A percentile compares a stretch with the other conserved stretches of the same genome.
Evolutionary conservation across 805 yeast genomes (phyloP).

Genomic region (Schizosaccharomyces osmophilus): DNA sequence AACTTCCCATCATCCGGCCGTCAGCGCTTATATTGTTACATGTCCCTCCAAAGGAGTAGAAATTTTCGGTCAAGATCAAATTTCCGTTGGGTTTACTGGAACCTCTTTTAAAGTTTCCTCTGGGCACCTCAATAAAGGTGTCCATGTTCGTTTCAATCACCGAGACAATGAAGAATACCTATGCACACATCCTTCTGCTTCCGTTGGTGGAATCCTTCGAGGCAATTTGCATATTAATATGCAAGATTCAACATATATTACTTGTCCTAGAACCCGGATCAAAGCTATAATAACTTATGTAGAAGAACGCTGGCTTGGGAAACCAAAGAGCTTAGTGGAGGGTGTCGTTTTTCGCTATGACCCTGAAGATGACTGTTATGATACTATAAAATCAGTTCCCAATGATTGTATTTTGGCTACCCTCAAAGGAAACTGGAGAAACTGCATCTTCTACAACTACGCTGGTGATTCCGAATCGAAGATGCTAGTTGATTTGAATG

Average conservation of each 20-base stretch:
- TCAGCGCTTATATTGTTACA: neutral
- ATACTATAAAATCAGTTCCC: neutral
- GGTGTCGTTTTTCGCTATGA: conserved; percentile 1
- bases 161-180: conserved; percentile 1
- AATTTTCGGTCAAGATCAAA: conserved; percentile 1
- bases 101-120: neutral
- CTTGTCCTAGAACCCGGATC: conserved; percentile 1
- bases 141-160: neutral
- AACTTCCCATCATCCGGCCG: conserved; percentile 1
- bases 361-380: neutral
- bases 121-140: neutral
- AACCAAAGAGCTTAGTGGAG: neutral
- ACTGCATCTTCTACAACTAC: neutral
- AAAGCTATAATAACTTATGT: neutral
- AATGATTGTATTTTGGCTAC: neutral
- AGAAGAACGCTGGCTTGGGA: conserved; percentile 3
- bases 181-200: conserved; percentile 1
- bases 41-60: conserved; percentile 1
- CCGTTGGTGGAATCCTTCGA: conserved; percentile 2
- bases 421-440: conserved; percentile 1
- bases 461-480: neutral
- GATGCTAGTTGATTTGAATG: conserved; percentile 1
- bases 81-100: conserved; percentile 2
- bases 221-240: neutral
- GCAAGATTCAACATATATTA: neutral